Conservation (phyloP, 352 stramenopile species). For the Globisporangium solare region DNA sequence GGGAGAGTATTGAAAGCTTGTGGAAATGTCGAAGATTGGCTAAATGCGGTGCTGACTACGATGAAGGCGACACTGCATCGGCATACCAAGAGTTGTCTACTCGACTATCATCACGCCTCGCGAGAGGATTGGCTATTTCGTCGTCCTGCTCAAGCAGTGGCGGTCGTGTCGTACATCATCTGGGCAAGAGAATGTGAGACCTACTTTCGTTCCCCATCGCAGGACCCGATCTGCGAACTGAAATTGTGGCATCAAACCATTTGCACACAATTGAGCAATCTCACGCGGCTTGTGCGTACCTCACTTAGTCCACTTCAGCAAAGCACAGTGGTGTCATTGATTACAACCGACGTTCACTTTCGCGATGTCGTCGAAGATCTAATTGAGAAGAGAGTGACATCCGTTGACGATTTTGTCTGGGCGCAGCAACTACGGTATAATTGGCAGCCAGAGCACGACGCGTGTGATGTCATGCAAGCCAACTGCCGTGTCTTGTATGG, state of each 20-base stretch:
- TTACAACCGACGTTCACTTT: constrained; percentile 77
- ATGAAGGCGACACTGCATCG: constrained; percentile 73
- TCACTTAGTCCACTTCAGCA: constrained; percentile 51
- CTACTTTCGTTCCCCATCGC: constrained; percentile 47
- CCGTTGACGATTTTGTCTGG: constrained; percentile 66
- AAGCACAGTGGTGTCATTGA: constrained; percentile 54
- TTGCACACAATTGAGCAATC: constrained; percentile 53
- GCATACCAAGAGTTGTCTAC: constrained; percentile 68
- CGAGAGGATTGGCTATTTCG: constrained; percentile 83
- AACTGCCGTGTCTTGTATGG: constrained; percentile 80
- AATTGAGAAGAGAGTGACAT: constrained; percentile 38
- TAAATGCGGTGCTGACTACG: constrained; percentile 63
- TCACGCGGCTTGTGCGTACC: constrained; percentile 62
- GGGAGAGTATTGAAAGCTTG: constrained; percentile 71
- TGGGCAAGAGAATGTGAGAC: constrained; percentile 70
- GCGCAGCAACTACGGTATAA: constrained; percentile 74
- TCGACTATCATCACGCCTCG: constrained; percentile 84
- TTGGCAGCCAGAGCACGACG: constrained; percentile 61
- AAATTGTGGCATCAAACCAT: constrained; percentile 66
- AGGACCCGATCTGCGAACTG: constrained; percentile 49
- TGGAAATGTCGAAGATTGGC: constrained; percentile 87
- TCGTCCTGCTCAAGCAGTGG: constrained; percentile 88
- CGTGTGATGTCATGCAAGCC: constrained; percentile 51
- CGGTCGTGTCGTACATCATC: constrained; percentile 88
- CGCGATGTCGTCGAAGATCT: constrained; percentile 73